Evolutionary conservation across 2,329 filamentous ascomycete species (phyloP).

Genomic region (Calonectria ilicicola): DNA sequence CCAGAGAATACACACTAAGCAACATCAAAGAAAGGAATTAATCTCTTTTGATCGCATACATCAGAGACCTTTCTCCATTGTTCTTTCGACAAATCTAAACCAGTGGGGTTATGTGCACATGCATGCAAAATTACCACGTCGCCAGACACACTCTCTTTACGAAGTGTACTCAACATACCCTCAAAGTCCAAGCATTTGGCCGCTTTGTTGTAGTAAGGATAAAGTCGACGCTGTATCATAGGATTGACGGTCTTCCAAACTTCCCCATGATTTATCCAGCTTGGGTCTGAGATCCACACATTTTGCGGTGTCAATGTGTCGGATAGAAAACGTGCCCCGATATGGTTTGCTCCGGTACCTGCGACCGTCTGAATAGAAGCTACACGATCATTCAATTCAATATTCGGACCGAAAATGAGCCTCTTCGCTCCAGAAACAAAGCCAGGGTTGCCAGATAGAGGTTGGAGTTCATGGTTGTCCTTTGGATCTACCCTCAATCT

Average conservation of each 20-base stretch:
- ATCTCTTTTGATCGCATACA: constrained; percentile 41
- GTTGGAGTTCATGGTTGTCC: constrained; percentile 93
- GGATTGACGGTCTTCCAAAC: constrained; percentile 44
- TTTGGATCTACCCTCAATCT: constrained; percentile 78
- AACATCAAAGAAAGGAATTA: constrained; percentile 52
- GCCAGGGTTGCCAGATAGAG: constrained; percentile 47
- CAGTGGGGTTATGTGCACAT: constrained; percentile 54
- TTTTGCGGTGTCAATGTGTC: constrained; percentile 32
- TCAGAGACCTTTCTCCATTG: constrained; percentile 49
- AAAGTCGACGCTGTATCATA: constrained; percentile 34
- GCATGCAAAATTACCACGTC: constrained; percentile 53
- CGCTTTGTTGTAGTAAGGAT: constrained; percentile 47
- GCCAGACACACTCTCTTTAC: constrained; percentile 36
- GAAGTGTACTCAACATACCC: constrained; percentile 42
- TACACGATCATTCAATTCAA: background rate
- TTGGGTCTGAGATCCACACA: constrained; percentile 45
- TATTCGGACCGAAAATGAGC: background rate
- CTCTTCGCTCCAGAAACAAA: constrained; percentile 36
- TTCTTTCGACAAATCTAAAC: constrained; percentile 47
- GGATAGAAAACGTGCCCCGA: constrained; percentile 44
- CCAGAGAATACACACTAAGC: constrained; percentile 41
- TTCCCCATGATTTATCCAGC: constrained; percentile 62
- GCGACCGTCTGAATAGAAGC: constrained; percentile 51
- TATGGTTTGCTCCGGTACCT: constrained; percentile 50
- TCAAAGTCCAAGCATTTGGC: constrained; percentile 45